Conservation (phyloP, 208 protist species). For the Histomonas meleagridis region DNA sequence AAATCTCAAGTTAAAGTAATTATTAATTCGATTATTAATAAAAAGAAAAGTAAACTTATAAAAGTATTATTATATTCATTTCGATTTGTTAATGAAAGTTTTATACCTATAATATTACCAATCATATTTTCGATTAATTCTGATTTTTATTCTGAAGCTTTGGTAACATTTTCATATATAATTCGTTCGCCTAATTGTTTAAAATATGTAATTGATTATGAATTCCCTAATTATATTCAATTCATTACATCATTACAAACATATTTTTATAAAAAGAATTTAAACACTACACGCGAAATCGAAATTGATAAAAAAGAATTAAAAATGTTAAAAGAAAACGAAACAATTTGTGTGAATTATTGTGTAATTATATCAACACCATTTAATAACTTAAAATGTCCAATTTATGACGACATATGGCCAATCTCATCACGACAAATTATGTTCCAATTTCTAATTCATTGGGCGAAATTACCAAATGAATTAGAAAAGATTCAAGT, state of each 20-base stretch:
- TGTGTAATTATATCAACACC: background rate
- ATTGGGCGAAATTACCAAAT: background rate
- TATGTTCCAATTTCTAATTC: background rate
- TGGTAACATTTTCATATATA: background rate
- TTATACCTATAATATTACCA: background rate
- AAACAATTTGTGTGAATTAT: background rate
- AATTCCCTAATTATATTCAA: background rate
- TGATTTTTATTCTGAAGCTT: background rate
- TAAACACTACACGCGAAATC: background rate
- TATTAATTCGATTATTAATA: background rate
- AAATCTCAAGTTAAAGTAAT: background rate
- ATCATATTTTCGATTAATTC: background rate
- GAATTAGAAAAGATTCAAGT: background rate
- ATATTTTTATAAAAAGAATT: background rate
- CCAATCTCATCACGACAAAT: background rate
- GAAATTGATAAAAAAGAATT: background rate
- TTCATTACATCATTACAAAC: background rate
- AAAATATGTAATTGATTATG: background rate
- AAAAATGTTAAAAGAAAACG: background rate
- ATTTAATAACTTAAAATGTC: background rate
- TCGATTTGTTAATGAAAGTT: background rate
- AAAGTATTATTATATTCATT: background rate
- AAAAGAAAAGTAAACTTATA: too few relatives aligned
- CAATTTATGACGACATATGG: background rate
- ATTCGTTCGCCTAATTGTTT: background rate